Evolutionary conservation across 1,139 yeast genomes (phyloP).

Genomic region (Pichia sp.): DNA sequence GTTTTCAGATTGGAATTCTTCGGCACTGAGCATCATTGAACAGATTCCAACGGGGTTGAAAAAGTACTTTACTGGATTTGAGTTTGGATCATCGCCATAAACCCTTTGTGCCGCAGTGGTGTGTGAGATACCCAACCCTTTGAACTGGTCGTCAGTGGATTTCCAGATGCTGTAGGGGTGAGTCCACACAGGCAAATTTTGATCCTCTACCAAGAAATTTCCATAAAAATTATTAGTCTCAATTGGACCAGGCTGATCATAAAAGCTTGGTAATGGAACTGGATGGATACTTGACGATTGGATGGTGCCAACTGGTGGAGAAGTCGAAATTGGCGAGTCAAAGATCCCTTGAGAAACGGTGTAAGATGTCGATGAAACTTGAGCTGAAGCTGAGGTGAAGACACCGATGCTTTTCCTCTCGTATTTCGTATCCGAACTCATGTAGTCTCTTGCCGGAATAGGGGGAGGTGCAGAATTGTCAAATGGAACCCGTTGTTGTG

Average conservation of each 20-base stretch:
- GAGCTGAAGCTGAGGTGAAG: neutral
- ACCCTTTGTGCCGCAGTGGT: slow-evolving; percentile 56
- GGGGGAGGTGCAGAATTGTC: slow-evolving; percentile 18
- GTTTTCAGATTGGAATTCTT: slow-evolving; percentile 25
- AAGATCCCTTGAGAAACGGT: slow-evolving; percentile 28
- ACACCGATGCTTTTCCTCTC: neutral
- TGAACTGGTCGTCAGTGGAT: slow-evolving; percentile 38
- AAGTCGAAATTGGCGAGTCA: slow-evolving; percentile 33
- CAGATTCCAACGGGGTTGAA: slow-evolving; percentile 35
- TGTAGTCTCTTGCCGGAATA: slow-evolving; percentile 28
- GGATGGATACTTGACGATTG: slow-evolving; percentile 36
- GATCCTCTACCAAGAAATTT: slow-evolving; percentile 65
- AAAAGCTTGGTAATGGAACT: slow-evolving; percentile 45
- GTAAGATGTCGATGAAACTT: neutral
- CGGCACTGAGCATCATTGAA: slow-evolving; percentile 30
- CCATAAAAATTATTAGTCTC: slow-evolving; percentile 84
- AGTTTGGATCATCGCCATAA: slow-evolving; percentile 52
- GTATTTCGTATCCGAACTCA: neutral
- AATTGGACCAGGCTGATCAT: slow-evolving; percentile 42
- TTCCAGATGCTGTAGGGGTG: slow-evolving; percentile 81
- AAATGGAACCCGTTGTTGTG: neutral
- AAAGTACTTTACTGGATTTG: slow-evolving; percentile 32
- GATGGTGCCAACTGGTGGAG: slow-evolving; percentile 49
- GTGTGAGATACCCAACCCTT: slow-evolving; percentile 67
- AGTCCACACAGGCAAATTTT: slow-evolving; percentile 65